Evolutionary conservation across 208 protist species (phyloP), one percentile per base, ranked within the genome.

Genomic region (Crithidia fasciculata): DNA sequence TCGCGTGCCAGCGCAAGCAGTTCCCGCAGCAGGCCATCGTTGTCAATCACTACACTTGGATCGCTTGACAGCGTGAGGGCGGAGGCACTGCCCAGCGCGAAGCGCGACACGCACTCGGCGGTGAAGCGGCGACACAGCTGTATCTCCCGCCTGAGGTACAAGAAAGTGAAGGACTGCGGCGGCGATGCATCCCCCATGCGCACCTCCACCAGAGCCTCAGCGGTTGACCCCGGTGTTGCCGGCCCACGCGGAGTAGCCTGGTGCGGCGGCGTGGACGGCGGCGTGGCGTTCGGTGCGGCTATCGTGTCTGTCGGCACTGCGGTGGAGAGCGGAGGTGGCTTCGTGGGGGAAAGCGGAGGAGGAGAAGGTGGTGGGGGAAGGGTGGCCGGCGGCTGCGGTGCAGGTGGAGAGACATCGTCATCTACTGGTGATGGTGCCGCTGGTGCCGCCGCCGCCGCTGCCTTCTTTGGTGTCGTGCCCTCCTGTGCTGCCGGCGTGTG

Each of bases 1-100:
- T 89, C 85, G 6, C 69, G 65, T 37, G 85, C 40, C 28, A 89
- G 60, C 56, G 80, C 85, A 9, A 86, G 37, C 85, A 82, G 82
- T 44, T 89, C 85, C 1, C 78, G 81, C 36, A 89, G 73, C 4
- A 72, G 60, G 12, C 64, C 73, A 47, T 85, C 78, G n/a, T 65
- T 56, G 19, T 57, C 59, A 2, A 89, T 56, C 43, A 57, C 16
- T 8, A 75, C 63, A 9, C 53, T 37, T 12, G 61, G n/a, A 16
- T 82, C 81, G 10, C 72, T 83, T 2, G 75, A 78, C n/a, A 83
- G 44, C 12, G 84, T 80, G 10, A 66, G 50, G 49, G 85, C 55
- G 8, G 69, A 41, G 8, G 13, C 59, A n/a, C 18, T 8, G 8
- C 5, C 37, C 12, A 39, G 47, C 49, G 28, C 49, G 18, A 61